Percentiles rank a stretch among this genome's conserved stretches.
Conservation (phyloP, 1,139 yeast species). For the Ogataea hybrid region DNA sequence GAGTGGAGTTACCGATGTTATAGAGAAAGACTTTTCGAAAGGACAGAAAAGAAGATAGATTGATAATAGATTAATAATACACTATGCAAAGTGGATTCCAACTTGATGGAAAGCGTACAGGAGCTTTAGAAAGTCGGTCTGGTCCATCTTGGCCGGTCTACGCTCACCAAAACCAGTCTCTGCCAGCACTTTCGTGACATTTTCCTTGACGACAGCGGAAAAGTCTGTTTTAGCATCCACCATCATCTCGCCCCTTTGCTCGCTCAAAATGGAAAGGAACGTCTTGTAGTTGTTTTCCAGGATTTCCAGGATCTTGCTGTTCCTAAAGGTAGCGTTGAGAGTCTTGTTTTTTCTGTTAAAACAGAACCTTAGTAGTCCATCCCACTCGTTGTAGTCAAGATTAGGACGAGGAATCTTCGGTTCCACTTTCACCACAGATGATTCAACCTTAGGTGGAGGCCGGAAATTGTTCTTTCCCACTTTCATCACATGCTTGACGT, state of each 20-base stretch:
- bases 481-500: slow-evolving; percentile 96
- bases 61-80: slow-evolving; percentile 2
- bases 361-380: slow-evolving; percentile 84
- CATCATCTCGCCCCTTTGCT: slow-evolving; percentile 52
- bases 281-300: slow-evolving; percentile 88
- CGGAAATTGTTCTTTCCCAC: slow-evolving; percentile 95
- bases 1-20: slow-evolving; percentile 87
- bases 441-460: slow-evolving; percentile 99
- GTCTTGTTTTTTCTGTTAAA: slow-evolving; percentile 94
- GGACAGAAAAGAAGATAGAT: slow-evolving; percentile 42
- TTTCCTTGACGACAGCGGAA: slow-evolving; percentile 50
- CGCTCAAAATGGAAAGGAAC: slow-evolving; percentile 57
- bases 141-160: slow-evolving; percentile 94
- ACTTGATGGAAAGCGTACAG: slow-evolving; percentile 95
- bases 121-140: slow-evolving; percentile 84
- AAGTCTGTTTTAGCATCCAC: slow-evolving; percentile 48
- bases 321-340: slow-evolving; percentile 88
- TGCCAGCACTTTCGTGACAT: slow-evolving; percentile 62
- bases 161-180: slow-evolving; percentile 81
- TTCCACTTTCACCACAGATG: slow-evolving; percentile 92
- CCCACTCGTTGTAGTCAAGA: slow-evolving; percentile 95
- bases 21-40: slow-evolving; percentile 69
- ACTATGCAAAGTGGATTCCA: slow-evolving; percentile 90
- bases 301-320: slow-evolving; percentile 75
- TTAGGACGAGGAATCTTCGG: slow-evolving; percentile 90